A percentile compares a stretch with the other conserved stretches of the same genome.
phyloP scores from a whole-genome alignment of 2,329 filamentous ascomycete species.

The Neobulgaria alba region DNA sequence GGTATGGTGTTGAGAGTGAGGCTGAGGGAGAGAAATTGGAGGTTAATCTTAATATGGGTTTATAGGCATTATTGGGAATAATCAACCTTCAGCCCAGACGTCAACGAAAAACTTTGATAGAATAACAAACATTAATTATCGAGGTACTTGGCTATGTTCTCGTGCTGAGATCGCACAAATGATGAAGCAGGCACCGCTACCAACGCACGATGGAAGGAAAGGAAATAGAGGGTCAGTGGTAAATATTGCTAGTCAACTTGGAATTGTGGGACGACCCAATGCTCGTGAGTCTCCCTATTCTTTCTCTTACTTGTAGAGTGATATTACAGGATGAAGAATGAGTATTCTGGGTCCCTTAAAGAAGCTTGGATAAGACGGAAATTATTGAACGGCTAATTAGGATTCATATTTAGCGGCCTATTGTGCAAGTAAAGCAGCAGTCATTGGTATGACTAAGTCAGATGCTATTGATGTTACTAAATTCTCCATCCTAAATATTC shows the following conservation, averaged over 20 bases:
- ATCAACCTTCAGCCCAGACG: slow-evolving; percentile 17
- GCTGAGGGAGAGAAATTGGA: too few relatives aligned
- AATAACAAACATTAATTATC: slow-evolving; percentile 30
- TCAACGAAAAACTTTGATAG: slow-evolving; percentile 17
- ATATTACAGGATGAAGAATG: too few relatives aligned
- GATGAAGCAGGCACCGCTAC: slow-evolving; percentile 27
- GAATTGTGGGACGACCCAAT: slow-evolving; percentile 34
- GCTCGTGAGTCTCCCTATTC: slow-evolving; percentile 29
- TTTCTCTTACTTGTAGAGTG: background rate
- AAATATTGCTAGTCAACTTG: slow-evolving; percentile 37
- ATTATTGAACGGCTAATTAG: background rate
- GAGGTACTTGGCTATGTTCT: slow-evolving; percentile 31
- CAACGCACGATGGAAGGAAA: slow-evolving; percentile 36
- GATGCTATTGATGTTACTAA: slow-evolving; percentile 40
- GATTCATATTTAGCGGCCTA: slow-evolving; percentile 33
- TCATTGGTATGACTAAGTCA: slow-evolving; percentile 37
- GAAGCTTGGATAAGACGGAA: too few relatives aligned
- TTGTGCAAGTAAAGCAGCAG: slow-evolving; percentile 37
- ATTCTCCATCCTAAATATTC: too few relatives aligned
- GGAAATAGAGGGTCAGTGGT: slow-evolving; percentile 36
- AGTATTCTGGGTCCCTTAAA: too few relatives aligned
- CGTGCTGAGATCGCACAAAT: slow-evolving; percentile 28
- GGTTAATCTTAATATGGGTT: background rate
- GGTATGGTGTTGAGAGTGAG: too few relatives aligned
- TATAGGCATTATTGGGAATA: slow-evolving; percentile 19